Evolutionary conservation across 148 eudicot species (phyloP).

Genomic region (Chenopodium album): DNA sequence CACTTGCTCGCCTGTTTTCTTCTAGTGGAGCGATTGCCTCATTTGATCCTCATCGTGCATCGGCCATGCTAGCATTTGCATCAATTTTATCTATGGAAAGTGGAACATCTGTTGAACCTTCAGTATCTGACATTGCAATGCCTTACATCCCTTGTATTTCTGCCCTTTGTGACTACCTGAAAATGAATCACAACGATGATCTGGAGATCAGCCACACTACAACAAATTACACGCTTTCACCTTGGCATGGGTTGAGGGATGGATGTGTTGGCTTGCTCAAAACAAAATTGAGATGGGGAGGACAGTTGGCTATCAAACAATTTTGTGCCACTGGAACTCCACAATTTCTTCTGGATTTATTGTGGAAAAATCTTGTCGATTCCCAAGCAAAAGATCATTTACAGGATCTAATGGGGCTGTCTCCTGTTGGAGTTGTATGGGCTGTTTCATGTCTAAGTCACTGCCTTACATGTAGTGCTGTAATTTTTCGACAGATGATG

Average conservation of each 20-base stretch:
- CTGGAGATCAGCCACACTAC: conserved; percentile 32
- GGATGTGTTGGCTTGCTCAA: conserved; percentile 84
- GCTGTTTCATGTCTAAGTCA: conserved; percentile 79
- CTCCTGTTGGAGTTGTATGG: conserved; percentile 87
- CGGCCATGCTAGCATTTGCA: conserved; percentile 91
- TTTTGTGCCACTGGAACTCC: conserved; percentile 87
- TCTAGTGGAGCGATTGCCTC: conserved; percentile 51
- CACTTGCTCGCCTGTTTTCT: conserved; percentile 75
- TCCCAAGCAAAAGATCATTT: conserved; percentile 35
- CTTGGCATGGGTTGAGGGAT: conserved; percentile 84
- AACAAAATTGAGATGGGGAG: conserved; percentile 79
- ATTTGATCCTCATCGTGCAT: conserved; percentile 56
- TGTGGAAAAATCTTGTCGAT: conserved; percentile 42
- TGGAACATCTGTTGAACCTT: conserved; percentile 42
- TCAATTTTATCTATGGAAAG: conserved; percentile 72
- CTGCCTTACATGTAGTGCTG: conserved; percentile 81
- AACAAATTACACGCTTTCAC: conserved; percentile 48
- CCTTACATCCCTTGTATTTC: conserved; percentile 75
- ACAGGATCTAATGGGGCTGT: conserved; percentile 55
- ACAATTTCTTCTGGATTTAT: conserved; percentile 61
- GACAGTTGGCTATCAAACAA: conserved; percentile 81
- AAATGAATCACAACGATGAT: conserved; percentile 34
- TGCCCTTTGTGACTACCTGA: conserved; percentile 67
- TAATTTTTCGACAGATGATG: conserved; percentile 65
- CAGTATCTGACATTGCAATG: conserved; percentile 66